Evolutionary conservation across 129 eudicot genomes (phyloP).

Genomic region (Flaveria sonorensis): DNA sequence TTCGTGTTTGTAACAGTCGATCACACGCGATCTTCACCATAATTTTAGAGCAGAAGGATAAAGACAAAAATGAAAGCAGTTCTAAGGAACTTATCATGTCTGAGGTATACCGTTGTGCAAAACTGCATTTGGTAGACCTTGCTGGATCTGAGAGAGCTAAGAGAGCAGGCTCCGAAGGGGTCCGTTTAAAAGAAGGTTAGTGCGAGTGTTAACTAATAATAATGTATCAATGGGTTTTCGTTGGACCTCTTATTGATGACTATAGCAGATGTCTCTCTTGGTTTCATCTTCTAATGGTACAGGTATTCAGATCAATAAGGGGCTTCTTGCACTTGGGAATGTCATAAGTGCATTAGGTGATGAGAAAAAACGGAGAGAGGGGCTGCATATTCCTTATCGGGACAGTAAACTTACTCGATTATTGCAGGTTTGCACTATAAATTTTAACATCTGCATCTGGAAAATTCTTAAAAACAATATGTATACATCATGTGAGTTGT

Average conservation of each 20-base stretch:
- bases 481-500: not conserved
- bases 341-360: conserved; percentile 98
- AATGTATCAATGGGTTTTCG: not conserved
- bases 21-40: conserved; percentile 98
- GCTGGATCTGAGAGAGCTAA: conserved; percentile 99
- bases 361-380: conserved; percentile 93
- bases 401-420: conserved; percentile 97
- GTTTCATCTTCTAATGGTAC: conserved; percentile 23
- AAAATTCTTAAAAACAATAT: not conserved
- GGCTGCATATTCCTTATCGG: conserved; percentile 88
- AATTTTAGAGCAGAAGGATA: conserved; percentile 88
- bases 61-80: conserved; percentile 45
- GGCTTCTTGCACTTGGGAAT: conserved; percentile 96
- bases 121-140: conserved; percentile 93
- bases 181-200: conserved; percentile 94
- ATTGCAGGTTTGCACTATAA: conserved; percentile 59
- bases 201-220: not conserved
- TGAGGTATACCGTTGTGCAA: conserved; percentile 92
- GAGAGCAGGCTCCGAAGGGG: conserved; percentile 95
- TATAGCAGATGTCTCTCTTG: conserved; percentile 24
- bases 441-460: no score
- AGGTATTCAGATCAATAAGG: conserved; percentile 99
- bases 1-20: conserved; percentile 56
- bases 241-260: conserved; percentile 14
- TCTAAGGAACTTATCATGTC: conserved; percentile 49